These are phyloP conservation scores for Ustilago bromivora DNA, from an alignment of 1,284 basidiomycete species.

Conservation along the genomic window DNA sequence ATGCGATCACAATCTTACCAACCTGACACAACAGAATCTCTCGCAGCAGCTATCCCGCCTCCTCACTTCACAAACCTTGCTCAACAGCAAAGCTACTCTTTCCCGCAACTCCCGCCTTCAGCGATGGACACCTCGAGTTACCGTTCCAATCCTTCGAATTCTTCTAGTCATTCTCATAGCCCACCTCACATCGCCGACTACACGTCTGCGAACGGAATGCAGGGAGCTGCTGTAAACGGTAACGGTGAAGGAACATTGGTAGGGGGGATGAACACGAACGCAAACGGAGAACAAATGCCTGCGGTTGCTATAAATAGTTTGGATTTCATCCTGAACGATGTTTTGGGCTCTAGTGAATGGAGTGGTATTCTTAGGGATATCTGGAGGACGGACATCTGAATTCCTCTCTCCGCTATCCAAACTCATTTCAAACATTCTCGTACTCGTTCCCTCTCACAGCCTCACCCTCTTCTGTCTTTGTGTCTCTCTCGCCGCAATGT, in stretches of 20 bases:
- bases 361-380: constrained; percentile 37
- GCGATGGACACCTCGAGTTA: not conserved
- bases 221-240: not conserved
- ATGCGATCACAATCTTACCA: not conserved
- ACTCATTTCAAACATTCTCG: not conserved
- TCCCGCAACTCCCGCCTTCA: constrained; percentile 1
- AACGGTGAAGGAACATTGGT: not conserved
- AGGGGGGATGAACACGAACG: not conserved
- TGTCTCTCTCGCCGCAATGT: not conserved
- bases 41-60: constrained; percentile 25
- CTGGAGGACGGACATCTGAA: constrained; percentile 38
- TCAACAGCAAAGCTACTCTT: constrained; percentile 2
- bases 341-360: constrained; percentile 39
- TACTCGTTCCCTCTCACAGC: not conserved
- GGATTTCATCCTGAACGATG: constrained; percentile 45
- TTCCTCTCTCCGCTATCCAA: not conserved
- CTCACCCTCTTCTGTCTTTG: not conserved
- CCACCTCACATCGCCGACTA: not conserved
- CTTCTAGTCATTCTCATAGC: constrained; percentile 17
- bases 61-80: not conserved
- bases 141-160: constrained; percentile 10
- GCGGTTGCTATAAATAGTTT: constrained; percentile 24
- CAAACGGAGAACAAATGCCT: not conserved
- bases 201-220: not conserved
- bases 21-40: constrained; percentile 23